Percentiles rank a stretch among this genome's conserved stretches.
Evolutionary conservation across 2,329 filamentous ascomycete species (phyloP).

Genomic region (Diaporthe sp.): DNA sequence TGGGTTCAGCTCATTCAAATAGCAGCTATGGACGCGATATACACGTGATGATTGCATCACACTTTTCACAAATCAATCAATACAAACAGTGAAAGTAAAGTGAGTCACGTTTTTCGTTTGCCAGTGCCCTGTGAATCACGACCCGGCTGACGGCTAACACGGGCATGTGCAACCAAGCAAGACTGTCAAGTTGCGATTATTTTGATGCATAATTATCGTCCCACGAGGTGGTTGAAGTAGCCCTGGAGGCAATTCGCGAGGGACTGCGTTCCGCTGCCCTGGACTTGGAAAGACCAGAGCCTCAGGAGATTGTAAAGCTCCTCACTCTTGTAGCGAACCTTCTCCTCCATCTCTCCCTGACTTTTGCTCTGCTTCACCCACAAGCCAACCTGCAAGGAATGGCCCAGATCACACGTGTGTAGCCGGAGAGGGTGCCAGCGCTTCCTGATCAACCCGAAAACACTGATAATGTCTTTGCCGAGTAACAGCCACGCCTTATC

Average conservation of each 20-base stretch:
- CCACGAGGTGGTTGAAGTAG: too few species aligned
- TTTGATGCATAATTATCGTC: neutral
- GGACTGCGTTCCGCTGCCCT: too few species aligned
- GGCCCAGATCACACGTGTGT: neutral
- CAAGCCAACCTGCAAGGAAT: neutral
- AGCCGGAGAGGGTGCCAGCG: neutral
- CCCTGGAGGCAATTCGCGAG: neutral
- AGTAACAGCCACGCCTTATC: neutral
- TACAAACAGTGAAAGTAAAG: neutral
- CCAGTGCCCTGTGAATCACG: neutral
- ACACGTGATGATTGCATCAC: neutral
- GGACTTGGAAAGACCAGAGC: neutral
- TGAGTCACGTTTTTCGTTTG: neutral
- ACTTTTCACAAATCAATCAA: neutral
- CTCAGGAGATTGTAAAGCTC: neutral
- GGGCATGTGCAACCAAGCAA: neutral
- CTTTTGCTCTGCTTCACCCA: neutral
- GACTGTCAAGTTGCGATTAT: too few species aligned
- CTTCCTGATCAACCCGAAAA: neutral
- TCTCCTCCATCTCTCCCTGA: too few species aligned
- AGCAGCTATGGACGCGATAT: fast-evolving
- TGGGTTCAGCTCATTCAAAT: neutral
- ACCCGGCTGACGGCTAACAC: too few species aligned
- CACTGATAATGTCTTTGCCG: neutral
- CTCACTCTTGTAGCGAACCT: neutral